A percentile compares a stretch with the other conserved stretches of the same genome.
phyloP scores from a whole-genome alignment of 441 rosid genomes.

The Aquilaria agallochum region DNA sequence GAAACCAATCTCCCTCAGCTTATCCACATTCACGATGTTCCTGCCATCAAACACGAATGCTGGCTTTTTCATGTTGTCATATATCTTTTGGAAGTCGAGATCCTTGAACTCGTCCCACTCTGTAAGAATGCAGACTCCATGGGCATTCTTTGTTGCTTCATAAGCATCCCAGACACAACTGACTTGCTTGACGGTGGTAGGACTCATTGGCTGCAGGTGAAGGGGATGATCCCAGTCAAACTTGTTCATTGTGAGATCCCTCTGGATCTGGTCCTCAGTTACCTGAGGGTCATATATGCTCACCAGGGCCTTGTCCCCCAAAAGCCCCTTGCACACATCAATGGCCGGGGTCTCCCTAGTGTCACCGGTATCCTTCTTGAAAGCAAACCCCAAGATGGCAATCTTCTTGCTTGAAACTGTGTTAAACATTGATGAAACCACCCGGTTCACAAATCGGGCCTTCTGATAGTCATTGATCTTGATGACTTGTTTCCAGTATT shows the following conservation, averaged over 20 bases:
- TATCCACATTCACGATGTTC: conserved; percentile 54
- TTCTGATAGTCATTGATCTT: conserved; percentile 95
- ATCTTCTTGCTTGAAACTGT: conserved; percentile 83
- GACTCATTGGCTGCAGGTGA: conserved; percentile 90
- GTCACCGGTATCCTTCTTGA: conserved; percentile 97
- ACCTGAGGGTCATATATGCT: conserved; percentile 98
- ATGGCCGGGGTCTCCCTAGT: conserved; percentile 95
- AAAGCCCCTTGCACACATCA: conserved; percentile 91
- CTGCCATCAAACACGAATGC: conserved; percentile 91
- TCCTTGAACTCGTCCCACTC: conserved; percentile 97
- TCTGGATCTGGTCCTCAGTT: conserved; percentile 81
- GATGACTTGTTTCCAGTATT: conserved; percentile 95
- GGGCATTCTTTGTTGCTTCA: conserved; percentile 85
- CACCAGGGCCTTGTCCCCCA: conserved; percentile 85
- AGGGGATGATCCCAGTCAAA: conserved; percentile 97
- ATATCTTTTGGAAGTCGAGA: conserved; percentile 77
- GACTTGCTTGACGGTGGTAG: conserved; percentile 71
- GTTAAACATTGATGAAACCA: conserved; percentile 96
- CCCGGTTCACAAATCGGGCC: conserved; percentile 78
- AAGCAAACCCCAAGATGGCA: conserved; percentile 82
- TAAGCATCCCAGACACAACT: conserved; percentile 76
- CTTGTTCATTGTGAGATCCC: conserved; percentile 90
- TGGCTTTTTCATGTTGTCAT: conserved; percentile 88
- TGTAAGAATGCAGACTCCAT: conserved; percentile 81
- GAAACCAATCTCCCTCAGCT: conserved; percentile 87